Conservation (phyloP, 768 basidiomycete genomes). For the Mycena chlorophos region DNA sequence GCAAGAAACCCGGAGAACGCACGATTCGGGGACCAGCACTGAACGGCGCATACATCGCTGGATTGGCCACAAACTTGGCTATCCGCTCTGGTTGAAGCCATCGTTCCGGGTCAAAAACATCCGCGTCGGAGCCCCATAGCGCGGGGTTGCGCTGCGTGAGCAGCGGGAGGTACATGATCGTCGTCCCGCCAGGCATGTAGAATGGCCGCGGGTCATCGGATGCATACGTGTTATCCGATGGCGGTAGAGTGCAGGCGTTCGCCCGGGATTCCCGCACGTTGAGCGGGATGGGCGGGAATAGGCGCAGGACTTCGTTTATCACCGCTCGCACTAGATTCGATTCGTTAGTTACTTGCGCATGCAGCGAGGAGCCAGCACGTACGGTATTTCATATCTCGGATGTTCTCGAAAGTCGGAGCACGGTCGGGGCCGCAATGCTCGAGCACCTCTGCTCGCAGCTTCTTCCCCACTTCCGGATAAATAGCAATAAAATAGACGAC, state of each 20-base stretch:
- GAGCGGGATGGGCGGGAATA: constrained; percentile 79
- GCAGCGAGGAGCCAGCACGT: constrained; percentile 22
- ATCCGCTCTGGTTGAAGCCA: constrained; percentile 68
- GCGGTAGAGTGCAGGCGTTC: constrained; percentile 50
- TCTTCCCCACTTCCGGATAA: constrained; percentile 54
- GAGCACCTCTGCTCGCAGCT: constrained; percentile 62
- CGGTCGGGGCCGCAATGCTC: constrained; percentile 49
- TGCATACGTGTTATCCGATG: constrained; percentile 49
- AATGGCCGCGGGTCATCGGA: constrained; percentile 39
- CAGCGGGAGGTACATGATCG: constrained; percentile 59
- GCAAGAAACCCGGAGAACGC: constrained; percentile 20
- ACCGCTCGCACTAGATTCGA: constrained; percentile 62
- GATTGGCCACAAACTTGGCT: constrained; percentile 52
- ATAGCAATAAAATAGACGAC: constrained; percentile 69
- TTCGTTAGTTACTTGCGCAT: not conserved
- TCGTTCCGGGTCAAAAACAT: constrained; percentile 76
- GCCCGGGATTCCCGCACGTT: constrained; percentile 63
- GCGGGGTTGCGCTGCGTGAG: constrained; percentile 65
- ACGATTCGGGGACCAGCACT: constrained; percentile 68
- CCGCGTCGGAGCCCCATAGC: constrained; percentile 75
- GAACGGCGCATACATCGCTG: constrained; percentile 73
- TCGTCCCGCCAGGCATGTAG: constrained; percentile 59
- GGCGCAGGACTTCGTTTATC: constrained; percentile 73
- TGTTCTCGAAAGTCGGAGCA: constrained; percentile 54
- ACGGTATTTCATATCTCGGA: constrained; percentile 70